Evolutionary conservation across 257 asterid genomes (phyloP).

Genomic region (Gentiana straminea): DNA sequence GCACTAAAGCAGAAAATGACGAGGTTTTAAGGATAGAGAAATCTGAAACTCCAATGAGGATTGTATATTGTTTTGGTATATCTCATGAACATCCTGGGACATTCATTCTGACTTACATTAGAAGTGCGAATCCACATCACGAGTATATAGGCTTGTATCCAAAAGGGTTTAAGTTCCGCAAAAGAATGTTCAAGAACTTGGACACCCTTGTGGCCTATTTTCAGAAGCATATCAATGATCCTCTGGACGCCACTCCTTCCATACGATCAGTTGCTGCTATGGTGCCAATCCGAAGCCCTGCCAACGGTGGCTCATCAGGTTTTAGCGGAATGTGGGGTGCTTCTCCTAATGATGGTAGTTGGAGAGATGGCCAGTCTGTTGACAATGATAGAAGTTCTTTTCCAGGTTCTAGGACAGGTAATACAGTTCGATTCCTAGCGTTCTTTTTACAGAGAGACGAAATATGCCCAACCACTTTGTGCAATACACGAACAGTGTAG

Average conservation of each 20-base stretch:
- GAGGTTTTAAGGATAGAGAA: constrained; percentile 73
- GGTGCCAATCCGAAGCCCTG: constrained; percentile 93
- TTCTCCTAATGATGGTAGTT: constrained; percentile 55
- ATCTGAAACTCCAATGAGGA: constrained; percentile 76
- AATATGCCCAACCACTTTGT: no score
- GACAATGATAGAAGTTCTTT: constrained; percentile 57
- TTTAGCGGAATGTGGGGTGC: constrained; percentile 66
- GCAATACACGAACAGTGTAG: no score
- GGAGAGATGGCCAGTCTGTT: constrained; percentile 46
- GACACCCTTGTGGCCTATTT: constrained; percentile 84
- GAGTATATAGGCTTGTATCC: constrained; percentile 92
- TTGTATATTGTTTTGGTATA: constrained; percentile 86
- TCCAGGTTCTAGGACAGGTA: constrained; percentile 51
- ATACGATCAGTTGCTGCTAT: constrained; percentile 79
- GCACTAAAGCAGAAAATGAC: constrained; percentile 76
- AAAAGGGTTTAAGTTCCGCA: constrained; percentile 84
- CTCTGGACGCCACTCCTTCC: constrained; percentile 58
- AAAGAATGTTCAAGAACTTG: constrained; percentile 80
- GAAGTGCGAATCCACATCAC: constrained; percentile 90
- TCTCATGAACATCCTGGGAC: constrained; percentile 98
- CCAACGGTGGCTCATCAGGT: constrained; percentile 62
- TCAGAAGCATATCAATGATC: constrained; percentile 88
- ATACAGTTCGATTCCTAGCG: not conserved
- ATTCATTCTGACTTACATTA: constrained; percentile 74
- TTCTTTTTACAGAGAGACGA: no score